Base-by-base conservation (phyloP, 2,329 filamentous ascomycete species). In the Colletotrichum sp. region DNA sequence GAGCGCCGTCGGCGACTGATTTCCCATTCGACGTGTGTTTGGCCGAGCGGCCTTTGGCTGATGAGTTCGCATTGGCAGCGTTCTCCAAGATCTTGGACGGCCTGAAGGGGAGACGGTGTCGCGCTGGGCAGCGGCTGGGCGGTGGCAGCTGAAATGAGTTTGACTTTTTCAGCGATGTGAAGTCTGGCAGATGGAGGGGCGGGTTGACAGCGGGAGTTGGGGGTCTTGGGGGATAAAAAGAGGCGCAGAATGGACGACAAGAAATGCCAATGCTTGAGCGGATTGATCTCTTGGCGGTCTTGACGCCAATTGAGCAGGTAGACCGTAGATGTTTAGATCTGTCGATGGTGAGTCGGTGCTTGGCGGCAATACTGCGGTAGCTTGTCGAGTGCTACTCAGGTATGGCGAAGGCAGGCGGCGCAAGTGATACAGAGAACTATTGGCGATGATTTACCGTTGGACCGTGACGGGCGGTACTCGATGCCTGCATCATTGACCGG, bases 81-180 rank as follows among this genome's bases (percentile, higher is more conserved):
- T 30, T 16, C 34, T 39, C 57, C 68, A 60, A 32, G 43, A 48
- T 68, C 43, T 73, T 75, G 64, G 70, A 13, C n/a, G 64, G 24
- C 73, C 66, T 64, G 61, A 39, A 43, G 69, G 34, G 12, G 60
- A 52, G 66, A 64, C 72, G 72, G 72, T 67, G 68, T 55, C 28
- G 57, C 36, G n/a, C 43, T 72, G 30, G 69, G 69, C 69, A n/a
- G 63, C 39, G 70, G 73, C 73, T 75, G 73, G 73, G 73, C 73
- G 7, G 36, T 65, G 32, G 24, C 61, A 16, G 36, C 6, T 26
- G n/a, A 24, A 63, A 63, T 57, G 71, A 67, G 32, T 60, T 60
- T 24, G 24, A 24, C 24, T 15, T 60, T 30, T 30, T 2, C 30
- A 30, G 30, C 59, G 21, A 26, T 32, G 24, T 32, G 59, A 16